Evolutionary conservation across 2,329 filamentous ascomycete genomes (phyloP).

Genomic region (Diplocarpon rosae): DNA sequence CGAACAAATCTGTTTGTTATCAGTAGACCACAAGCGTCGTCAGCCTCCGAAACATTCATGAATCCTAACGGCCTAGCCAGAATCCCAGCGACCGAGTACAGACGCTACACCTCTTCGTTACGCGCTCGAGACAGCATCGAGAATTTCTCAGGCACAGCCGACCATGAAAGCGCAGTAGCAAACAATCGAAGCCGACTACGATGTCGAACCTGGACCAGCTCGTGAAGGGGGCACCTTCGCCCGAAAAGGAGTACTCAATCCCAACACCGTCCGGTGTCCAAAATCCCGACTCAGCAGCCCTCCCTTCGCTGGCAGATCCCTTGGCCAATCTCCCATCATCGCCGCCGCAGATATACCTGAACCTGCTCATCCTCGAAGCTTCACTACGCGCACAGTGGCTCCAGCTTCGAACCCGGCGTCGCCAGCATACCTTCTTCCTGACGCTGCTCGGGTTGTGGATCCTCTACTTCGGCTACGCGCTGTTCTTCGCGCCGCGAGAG

Average conservation of each 20-base stretch:
- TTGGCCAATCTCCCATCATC: conserved; percentile 28
- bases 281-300: conserved; percentile 25
- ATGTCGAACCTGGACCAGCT: conserved; percentile 54
- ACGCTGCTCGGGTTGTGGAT: conserved; percentile 72
- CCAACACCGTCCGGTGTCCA: conserved; percentile 31
- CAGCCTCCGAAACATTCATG: too few relatives aligned
- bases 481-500: conserved; percentile 92
- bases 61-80: too few relatives aligned
- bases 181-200: conserved; percentile 14
- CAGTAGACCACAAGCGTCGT: too few relatives aligned
- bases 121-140: too few relatives aligned
- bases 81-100: too few relatives aligned
- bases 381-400: conserved; percentile 90
- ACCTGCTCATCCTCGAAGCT: conserved; percentile 91
- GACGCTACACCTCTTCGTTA: too few relatives aligned
- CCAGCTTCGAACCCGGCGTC: conserved; percentile 72
- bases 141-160: not conserved
- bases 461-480: conserved; percentile 72
- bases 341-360: conserved; percentile 67
- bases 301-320: conserved; percentile 25
- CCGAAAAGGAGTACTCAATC: conserved; percentile 34
- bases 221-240: conserved; percentile 76
- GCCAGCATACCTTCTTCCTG: conserved; percentile 90
- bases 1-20: too few relatives aligned
- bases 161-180: conserved; percentile 9